Base-by-base conservation (phyloP, 345 rosid species). In the Passiflora organensis region DNA sequence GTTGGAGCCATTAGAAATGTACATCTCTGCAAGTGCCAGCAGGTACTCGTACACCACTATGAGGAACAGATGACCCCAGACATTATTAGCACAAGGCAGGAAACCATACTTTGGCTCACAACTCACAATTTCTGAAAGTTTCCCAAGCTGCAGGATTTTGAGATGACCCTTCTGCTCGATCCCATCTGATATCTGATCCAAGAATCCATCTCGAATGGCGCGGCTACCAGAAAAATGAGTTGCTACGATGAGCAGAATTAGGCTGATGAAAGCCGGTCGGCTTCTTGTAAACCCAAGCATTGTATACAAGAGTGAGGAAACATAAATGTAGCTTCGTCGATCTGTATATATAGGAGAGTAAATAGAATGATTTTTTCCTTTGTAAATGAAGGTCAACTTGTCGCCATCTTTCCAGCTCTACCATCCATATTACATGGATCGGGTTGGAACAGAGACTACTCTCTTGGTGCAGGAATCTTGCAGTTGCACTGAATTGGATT, bases 51-150 rank as follows among this genome's bases (percentile, higher is more conserved):
- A 80, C 1, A 77, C 65, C 25, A 71, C 48, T 38, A 80, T 14
- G 11, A 80, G 63, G 67, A 77, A 80, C 34, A 80, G 63, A 48
- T 80, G 48, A 5, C 80, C 85, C 86, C 82, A 80, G 1, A 80
- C 44, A 48, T 45, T 45, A 2, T 76, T 63, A 45, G 82, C 74
- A 76, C 82, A 80, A 1, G 85, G 82, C 61, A 80, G 52, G 78
- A 80, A 77, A 13, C 78, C 72, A 28, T 74, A 80, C 1, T 62
- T 70, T 1, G 76, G 63, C 56, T 72, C 72, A 43, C 79, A 76
- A 0, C 72, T 76, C 50, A 76, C 66, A 1, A 56, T 67, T 2
- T 75, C 65, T 6, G 71, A 17, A 21, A 66, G 59, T 2, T 48
- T 13, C 11, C 19, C n/a, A 15, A 28, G 43, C 21, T 12, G 19